A percentile compares a stretch with the other conserved stretches of the same genome.
Conservation (phyloP, 202 grass and related monocot genomes). For the Musa balbisiana region DNA sequence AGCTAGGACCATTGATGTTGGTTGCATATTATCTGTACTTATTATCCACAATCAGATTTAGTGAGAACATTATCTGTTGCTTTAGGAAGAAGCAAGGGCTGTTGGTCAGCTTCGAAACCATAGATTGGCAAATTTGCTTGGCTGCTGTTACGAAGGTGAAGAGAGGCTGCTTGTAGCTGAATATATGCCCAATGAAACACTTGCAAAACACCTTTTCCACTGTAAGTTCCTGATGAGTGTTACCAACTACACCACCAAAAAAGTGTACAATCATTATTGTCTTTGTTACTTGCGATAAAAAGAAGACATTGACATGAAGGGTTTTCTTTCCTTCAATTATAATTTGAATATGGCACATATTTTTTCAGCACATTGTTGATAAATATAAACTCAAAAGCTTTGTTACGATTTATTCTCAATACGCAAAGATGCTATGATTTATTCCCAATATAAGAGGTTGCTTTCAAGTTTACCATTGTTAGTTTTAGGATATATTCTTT, state of each 20-base stretch:
- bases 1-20: neutral
- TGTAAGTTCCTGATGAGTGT: slow-evolving; percentile 43
- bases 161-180: slow-evolving; percentile 98
- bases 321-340: neutral
- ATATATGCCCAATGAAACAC: slow-evolving; percentile 96
- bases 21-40: neutral
- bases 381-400: neutral
- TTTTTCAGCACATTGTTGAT: neutral
- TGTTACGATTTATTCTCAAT: neutral
- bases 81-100: slow-evolving; percentile 92
- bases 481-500: neutral
- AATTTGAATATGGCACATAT: neutral
- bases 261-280: neutral
- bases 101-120: slow-evolving; percentile 82
- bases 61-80: slow-evolving; percentile 16
- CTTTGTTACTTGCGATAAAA: neutral
- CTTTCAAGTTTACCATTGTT: neutral
- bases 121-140: slow-evolving; percentile 85
- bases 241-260: neutral
- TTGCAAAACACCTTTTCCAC: slow-evolving; percentile 95
- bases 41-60: slow-evolving; percentile 4
- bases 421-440: neutral
- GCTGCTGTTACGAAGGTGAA: slow-evolving; percentile 89
- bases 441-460: no score
- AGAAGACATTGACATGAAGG: neutral